These are phyloP conservation scores for Calonectria pseudoreteaudii DNA, from an alignment of 2,329 filamentous ascomycete genomes.

Conservation along the genomic window DNA sequence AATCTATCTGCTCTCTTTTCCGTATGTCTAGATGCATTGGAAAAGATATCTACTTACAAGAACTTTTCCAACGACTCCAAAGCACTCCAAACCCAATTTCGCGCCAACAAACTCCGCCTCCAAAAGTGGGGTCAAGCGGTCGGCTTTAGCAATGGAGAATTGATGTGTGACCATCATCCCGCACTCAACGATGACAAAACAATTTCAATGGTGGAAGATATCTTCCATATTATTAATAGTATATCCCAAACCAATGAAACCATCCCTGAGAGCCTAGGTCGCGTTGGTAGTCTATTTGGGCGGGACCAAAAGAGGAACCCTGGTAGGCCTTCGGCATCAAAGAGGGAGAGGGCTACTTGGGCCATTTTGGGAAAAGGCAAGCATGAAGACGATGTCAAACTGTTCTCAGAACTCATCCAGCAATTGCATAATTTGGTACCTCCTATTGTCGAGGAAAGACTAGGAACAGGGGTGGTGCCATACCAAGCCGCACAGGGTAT, in stretches of 20 bases:
- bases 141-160: slow-evolving; percentile 21
- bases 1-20: slow-evolving; percentile 37
- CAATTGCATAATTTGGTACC: neutral
- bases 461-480: too few relatives aligned
- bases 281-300: neutral
- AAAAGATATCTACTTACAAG: slow-evolving; percentile 29
- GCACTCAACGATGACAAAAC: neutral
- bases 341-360: neutral
- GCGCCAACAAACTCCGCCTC: slow-evolving; percentile 26
- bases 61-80: slow-evolving; percentile 26
- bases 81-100: slow-evolving; percentile 25
- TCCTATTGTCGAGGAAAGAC: neutral
- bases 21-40: slow-evolving; percentile 34
- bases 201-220: neutral
- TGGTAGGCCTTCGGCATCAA: neutral
- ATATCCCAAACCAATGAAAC: neutral
- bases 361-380: neutral
- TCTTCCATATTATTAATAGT: neutral
- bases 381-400: neutral
- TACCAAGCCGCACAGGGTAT: neutral
- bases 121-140: slow-evolving; percentile 37
- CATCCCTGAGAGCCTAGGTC: neutral
- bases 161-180: neutral
- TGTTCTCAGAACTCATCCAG: neutral
- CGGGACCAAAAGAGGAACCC: neutral